Percentiles rank a stretch among this genome's conserved stretches.
phyloP scores from a whole-genome alignment of 225 moss, liverwort and hornwort species.

The Polytrichum commune region DNA sequence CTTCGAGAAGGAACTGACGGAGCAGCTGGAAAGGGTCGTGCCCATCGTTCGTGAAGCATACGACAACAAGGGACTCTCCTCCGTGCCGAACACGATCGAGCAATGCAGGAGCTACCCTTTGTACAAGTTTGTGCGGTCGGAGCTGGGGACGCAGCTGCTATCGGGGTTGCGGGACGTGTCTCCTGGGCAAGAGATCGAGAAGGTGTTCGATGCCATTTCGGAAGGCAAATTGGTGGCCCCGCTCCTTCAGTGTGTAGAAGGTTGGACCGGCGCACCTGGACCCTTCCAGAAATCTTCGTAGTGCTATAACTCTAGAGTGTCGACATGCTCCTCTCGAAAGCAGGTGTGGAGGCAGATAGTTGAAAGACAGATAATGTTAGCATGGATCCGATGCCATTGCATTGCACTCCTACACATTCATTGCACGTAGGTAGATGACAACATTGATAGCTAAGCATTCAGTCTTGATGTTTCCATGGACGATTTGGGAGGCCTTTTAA shows the following conservation, averaged over 20 bases:
- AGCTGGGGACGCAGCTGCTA: conserved; percentile 27
- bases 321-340: no score
- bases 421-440: no score
- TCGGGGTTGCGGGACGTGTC: conserved; percentile 23
- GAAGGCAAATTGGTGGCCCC: conserved; percentile 33
- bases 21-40: conserved; percentile 16
- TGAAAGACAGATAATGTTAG: no score
- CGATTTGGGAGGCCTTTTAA: no score
- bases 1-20: conserved; percentile 34
- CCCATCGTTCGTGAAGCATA: conserved; percentile 15
- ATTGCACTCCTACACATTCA: no score
- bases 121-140: conserved; percentile 31
- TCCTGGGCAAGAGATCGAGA: conserved; percentile 40
- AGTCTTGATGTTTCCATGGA: no score
- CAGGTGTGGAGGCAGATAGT: no score
- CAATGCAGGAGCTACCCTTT: conserved; percentile 39
- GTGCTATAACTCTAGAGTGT: no score
- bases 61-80: conserved; percentile 8
- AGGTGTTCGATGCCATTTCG: conserved; percentile 35
- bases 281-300: conserved; percentile 14
- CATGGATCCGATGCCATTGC: no score
- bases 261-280: conserved; percentile 59
- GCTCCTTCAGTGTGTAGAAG: conserved; percentile 43
- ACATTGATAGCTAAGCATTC: no score
- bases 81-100: conserved; percentile 19